Evolutionary conservation across 2,329 filamentous ascomycete genomes (phyloP), one percentile per base, ranked within the genome.

Genomic region (Venturiaceae sp.): DNA sequence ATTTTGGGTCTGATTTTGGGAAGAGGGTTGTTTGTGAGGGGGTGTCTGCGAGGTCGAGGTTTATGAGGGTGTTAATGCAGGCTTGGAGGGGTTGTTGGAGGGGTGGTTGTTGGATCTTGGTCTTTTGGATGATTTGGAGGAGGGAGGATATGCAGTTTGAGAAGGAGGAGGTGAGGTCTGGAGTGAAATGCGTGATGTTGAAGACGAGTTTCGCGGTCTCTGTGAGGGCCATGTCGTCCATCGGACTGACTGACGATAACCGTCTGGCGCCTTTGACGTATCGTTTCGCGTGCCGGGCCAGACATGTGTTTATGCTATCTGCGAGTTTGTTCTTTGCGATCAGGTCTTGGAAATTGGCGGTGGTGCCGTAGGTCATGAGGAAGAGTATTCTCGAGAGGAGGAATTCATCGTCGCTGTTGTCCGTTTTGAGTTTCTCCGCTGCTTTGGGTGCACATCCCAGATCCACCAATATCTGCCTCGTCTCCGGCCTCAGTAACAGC

Each of bases 191-290:
- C 1, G 87, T 88, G 57, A 96, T 78, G 71, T 96, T 96, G 78
- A 95, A 97, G 55, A 95, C 74, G 41, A 97, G 79, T 67, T 95
- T 96, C 54, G 94, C 75, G 0, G 88, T 92, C 71, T 97, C 92
- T 8, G 79, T 80, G 37, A 97, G 78, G 0, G 92, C 90, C 83
- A 92, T 84, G 60, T 87, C 84, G 63, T 87, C 84, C 80, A 92
- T 88, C 0, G 82, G 80, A 44, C 82, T 74, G 5, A 65, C 64
- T 53, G 70, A 65, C 64, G 71, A 61, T 66, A 66, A 53, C 67
- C 67, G 5, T 64, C 68, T 55, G 1, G 62, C 57, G 41, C 63
- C 65, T 57, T 74, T 74, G 4, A 75, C 75, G 62, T 80, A 82
- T 64, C 75, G 72, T 61, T 79, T 81, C 5, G 82, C 82, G 72